Base-by-base conservation (phyloP, 345 rosid species). In the Populus davidiana region DNA sequence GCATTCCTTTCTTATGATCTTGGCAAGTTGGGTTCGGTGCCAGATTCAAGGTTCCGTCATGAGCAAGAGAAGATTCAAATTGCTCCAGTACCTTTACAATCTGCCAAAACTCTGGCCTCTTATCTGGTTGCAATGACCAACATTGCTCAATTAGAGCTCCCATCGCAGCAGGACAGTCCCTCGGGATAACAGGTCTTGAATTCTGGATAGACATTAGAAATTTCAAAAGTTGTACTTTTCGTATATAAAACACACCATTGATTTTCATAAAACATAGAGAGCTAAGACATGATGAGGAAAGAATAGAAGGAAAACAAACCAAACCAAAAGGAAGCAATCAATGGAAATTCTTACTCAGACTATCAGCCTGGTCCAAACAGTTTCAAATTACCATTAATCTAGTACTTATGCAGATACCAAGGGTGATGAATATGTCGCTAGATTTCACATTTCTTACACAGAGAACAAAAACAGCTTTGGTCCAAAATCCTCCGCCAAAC, bases 31-130 rank as follows among this genome's bases (percentile, higher is more conserved):
- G 83, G 80, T 72, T 84, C 9, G 75, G 81, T 20, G 65, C 86
- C 71, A 90, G 85, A 79, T 84, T 89, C 80, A 96, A 77, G 54
- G 87, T 88, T 41, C 99, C 99, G 41, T 93, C 89, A 35, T 64
- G 81, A n/a, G 88, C 89, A 44, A 89, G 86, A 0, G 98, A 92
- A 39, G 85, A 76, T 59, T 81, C 82, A 59, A 96, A 96, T 81
- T 92, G 90, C 86, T 96, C 97, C 74, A 96, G 84, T 25, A 91
- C 94, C 84, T 90, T 94, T 73, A 96, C 95, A 25, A 96, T 83
- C 86, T 96, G 99, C 93, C 95, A 87, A 85, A 93, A 96, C 81
- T 93, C 98, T 0, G 98, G 99, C 86, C 99, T 89, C 86, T 92
- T 93, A 23, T 91, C 98, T 8, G 99, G 91, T 23, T 91, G 86